These are phyloP conservation scores for Yamadazyma atlantica DNA, from an alignment of 1,139 yeast species.

Conservation along the genomic window DNA sequence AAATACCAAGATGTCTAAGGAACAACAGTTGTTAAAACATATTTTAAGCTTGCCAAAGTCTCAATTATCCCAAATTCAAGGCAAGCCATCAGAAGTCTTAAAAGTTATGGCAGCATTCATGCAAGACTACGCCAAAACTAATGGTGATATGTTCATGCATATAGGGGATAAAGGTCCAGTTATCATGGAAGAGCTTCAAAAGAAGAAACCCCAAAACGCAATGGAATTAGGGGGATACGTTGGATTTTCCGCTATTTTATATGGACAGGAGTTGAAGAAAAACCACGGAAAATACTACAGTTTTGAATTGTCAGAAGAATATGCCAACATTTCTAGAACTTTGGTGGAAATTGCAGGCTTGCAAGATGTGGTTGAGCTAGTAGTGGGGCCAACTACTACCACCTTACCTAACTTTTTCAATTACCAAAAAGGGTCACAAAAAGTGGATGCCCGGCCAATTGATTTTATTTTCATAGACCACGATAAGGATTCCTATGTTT, in stretches of 20 bases:
- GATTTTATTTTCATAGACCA: slow-evolving; percentile 47
- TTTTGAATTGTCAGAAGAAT: slow-evolving; percentile 34
- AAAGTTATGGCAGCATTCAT: slow-evolving; percentile 27
- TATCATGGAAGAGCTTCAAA: slow-evolving; percentile 24
- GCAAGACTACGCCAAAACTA: background rate
- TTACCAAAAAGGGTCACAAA: background rate
- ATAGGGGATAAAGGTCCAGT: slow-evolving; percentile 36
- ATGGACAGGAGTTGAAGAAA: slow-evolving; percentile 26
- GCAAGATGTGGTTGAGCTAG: slow-evolving; percentile 26
- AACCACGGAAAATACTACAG: slow-evolving; percentile 32
- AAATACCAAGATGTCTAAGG: background rate
- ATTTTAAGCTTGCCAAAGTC: background rate
- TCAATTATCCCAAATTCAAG: slow-evolving; percentile 5
- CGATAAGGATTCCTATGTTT: slow-evolving; percentile 35
- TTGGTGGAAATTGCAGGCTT: slow-evolving; percentile 40
- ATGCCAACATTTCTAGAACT: slow-evolving; percentile 30
- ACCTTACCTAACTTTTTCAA: slow-evolving; percentile 24
- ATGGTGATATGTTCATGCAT: slow-evolving; percentile 22
- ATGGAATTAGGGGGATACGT: slow-evolving; percentile 44
- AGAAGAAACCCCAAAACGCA: slow-evolving; percentile 3
- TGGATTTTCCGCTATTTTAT: slow-evolving; percentile 45
- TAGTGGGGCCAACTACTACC: slow-evolving; percentile 36
- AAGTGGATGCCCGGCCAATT: slow-evolving; percentile 11
- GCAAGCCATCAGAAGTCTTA: slow-evolving; percentile 28
- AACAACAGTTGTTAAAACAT: slow-evolving; percentile 1